Evolutionary conservation across 202 grass and related monocot genomes (phyloP), one percentile per base, ranked within the genome.

Genomic region (Dendrocalamus latiflorus): DNA sequence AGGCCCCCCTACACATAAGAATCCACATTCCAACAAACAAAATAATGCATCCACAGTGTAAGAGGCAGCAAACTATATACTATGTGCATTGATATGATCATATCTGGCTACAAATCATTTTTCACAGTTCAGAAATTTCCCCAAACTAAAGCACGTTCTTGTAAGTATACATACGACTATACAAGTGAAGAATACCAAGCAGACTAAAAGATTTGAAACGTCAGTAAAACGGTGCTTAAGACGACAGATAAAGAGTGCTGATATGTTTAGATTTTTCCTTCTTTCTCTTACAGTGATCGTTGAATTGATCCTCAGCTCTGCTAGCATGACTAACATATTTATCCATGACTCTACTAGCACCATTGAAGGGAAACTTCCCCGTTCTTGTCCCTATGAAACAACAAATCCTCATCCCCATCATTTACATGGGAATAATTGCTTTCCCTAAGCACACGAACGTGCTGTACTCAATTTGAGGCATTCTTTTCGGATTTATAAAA

Each of bases 81-180:
- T 5, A 0, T 47, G 44, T n/a, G n/a, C n/a, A 24, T 57, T 11
- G 8, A 24, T 71, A 24, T 10, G 15, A 71, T 18, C 13, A 34
- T 37, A 18, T 73, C 26, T 21, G 17, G 49, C 48, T 53, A 37
- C 28, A 73, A n/a, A 37, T 62, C 74, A 45, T 43, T 16, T 47
- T 77, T 41, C 42, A n/a, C 15, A 30, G 37, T 76, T 26, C 22
- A 34, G 18, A 77, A 33, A 62, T 76, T 41, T 41, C 9, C 8
- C 42, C 24, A 30, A 70, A 85, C 42, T 69, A 59, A 33, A 70
- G 63, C 4, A 24, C n/a, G 22, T 56, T 75, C n/a, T 85, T 58
- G 39, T 3, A 77, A 69, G 8, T 51, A 51, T 49, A 5, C 48
- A 84, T 39, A 34, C 14, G 39, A 53, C n/a, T n/a, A n/a, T n/a